Percentiles rank a stretch among this genome's conserved stretches.
These are phyloP conservation scores for Perkinsus chesapeaki DNA, from an alignment of 169 alveolate species.

Conservation along the genomic window DNA sequence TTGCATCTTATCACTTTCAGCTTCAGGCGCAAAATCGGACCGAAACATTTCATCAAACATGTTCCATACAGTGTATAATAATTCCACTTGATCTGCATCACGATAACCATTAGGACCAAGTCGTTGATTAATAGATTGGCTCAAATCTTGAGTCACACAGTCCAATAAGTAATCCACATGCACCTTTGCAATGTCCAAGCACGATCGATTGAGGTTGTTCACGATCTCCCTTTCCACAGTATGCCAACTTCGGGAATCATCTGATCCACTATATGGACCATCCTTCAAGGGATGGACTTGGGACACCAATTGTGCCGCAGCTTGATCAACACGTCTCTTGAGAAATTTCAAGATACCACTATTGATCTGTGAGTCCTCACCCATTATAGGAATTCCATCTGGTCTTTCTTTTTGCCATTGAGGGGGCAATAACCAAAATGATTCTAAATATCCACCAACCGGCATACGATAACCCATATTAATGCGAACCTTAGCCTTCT, in stretches of 20 bases:
- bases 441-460: background rate
- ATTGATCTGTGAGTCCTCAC: background rate
- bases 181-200: background rate
- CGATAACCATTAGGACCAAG: background rate
- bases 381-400: background rate
- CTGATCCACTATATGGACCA: background rate
- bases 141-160: background rate
- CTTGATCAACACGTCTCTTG: background rate
- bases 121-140: background rate
- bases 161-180: background rate
- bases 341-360: background rate
- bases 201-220: background rate
- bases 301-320: background rate
- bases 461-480: background rate
- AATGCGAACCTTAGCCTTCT: background rate
- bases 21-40: background rate
- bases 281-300: background rate
- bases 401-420: background rate
- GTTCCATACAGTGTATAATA: background rate
- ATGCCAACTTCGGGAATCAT: background rate
- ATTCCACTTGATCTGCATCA: background rate
- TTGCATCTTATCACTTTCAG: background rate
- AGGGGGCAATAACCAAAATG: background rate
- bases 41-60: background rate
- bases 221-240: background rate